These are phyloP conservation scores for Thoreauomyces humboldtii DNA, from an alignment of 192 early-diverging fungal species.

Conservation along the genomic window DNA sequence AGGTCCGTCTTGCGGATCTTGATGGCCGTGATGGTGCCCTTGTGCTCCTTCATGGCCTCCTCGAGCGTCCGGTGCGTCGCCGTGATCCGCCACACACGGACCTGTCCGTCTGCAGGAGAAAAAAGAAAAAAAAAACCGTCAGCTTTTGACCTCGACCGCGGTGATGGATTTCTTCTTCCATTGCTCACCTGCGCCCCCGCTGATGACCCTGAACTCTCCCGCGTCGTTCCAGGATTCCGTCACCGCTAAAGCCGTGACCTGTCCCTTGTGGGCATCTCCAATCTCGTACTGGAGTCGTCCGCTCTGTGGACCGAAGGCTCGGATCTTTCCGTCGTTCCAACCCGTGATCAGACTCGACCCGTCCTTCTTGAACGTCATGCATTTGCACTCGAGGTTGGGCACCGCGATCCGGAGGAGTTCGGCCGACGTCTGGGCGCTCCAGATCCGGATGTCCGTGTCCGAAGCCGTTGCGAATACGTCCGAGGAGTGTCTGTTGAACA, in stretches of 20 bases:
- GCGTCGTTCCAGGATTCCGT: conserved; percentile 34
- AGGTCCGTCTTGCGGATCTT: conserved; percentile 57
- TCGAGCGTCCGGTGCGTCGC: conserved; percentile 42
- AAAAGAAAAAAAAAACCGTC: too few species aligned
- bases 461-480: conserved; percentile 60
- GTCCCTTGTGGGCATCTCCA: conserved; percentile 54
- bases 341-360: conserved; percentile 48
- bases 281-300: conserved; percentile 60
- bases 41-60: conserved; percentile 62
- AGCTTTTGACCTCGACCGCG: background rate
- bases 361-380: conserved; percentile 59
- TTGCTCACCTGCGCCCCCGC: conserved; percentile 49
- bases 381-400: conserved; percentile 63
- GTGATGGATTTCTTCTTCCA: too few species aligned
- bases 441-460: conserved; percentile 56
- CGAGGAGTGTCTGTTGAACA: conserved; percentile 39
- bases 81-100: conserved; percentile 55
- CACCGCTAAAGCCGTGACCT: conserved; percentile 55
- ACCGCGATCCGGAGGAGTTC: conserved; percentile 54
- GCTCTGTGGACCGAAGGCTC: conserved; percentile 59
- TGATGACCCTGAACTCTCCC: conserved; percentile 53
- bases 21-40: conserved; percentile 61
- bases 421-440: conserved; percentile 48
- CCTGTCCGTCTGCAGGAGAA: conserved; percentile 53
- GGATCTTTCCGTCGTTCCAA: conserved; percentile 63